Evolutionary conservation across 2,329 filamentous ascomycete species (phyloP).

Genomic region (Pseudogymnoascus sp.): DNA sequence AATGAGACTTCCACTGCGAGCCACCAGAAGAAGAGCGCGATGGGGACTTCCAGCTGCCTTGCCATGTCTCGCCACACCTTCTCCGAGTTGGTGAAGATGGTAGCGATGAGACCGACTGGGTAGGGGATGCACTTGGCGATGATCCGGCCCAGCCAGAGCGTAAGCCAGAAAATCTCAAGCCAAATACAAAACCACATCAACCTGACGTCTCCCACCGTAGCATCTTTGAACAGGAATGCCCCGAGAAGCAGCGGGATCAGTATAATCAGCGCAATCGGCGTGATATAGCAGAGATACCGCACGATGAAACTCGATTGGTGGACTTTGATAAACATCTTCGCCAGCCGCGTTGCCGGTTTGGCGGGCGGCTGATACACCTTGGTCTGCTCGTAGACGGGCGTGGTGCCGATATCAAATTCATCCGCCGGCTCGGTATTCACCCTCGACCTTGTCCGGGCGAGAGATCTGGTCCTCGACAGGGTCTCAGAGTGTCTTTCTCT

Average conservation of each 20-base stretch:
- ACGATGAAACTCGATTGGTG: conserved; percentile 60
- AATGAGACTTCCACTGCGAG: conserved; percentile 81
- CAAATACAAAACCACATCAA: conserved; percentile 92
- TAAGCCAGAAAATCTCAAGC: conserved; percentile 89
- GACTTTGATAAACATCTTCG: conserved; percentile 56
- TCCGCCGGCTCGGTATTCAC: conserved; percentile 53
- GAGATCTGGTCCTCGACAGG: conserved; percentile 33
- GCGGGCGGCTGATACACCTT: conserved; percentile 58
- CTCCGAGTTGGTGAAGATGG: conserved; percentile 70
- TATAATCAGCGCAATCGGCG: conserved; percentile 55
- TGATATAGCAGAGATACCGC: conserved; percentile 65
- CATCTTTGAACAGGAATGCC: conserved; percentile 47
- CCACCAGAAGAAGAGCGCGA: conserved; percentile 87
- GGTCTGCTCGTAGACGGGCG: conserved; percentile 60
- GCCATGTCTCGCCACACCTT: conserved; percentile 94
- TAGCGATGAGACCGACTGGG: conserved; percentile 56
- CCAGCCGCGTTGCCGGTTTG: conserved; percentile 53
- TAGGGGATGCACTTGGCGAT: conserved; percentile 58
- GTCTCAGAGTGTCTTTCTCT: conserved; percentile 12
- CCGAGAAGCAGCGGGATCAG: conserved; percentile 63
- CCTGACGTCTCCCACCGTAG: conserved; percentile 65
- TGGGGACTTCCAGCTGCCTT: conserved; percentile 74
- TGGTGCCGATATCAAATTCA: conserved; percentile 46
- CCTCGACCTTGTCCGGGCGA: conserved; percentile 34
- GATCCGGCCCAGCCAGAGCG: conserved; percentile 69